Base-by-base conservation (phyloP, 1,284 basidiomycete species). In the Leccinum variabile region DNA sequence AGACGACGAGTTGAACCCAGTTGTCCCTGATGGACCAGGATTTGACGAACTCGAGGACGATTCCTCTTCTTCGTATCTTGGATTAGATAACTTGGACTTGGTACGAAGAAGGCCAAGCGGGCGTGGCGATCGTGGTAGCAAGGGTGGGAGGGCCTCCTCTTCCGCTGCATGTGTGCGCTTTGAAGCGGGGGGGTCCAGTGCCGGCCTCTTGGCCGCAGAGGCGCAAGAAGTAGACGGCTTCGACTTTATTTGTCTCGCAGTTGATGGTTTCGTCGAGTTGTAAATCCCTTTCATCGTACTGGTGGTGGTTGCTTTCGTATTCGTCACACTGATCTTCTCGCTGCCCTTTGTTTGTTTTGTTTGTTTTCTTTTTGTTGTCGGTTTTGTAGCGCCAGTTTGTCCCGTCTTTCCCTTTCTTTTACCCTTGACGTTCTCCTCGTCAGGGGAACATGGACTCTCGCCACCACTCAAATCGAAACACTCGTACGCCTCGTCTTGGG, bases 401-500 rank as follows among this genome's bases (percentile, higher is more conserved):
- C 32, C 7, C 3, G 10, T 39, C 54, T 49, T 60, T 14, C 35
- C 44, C 30, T 25, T 74, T 22, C 60, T 57, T 54, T 57, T 68
- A 2, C 33, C 56, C 25, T 59, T 67, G 10, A 35, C 25, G 1
- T 35, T 35, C 2, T 62, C 63, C 35, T 33, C 65, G 32, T 72
- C 65, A 55, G 70, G 67, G 2, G 69, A 67, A 58, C 65, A 70
- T 3, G 59, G 59, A 60, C 72, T 67, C 56, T 69, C 72, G 3
- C 63, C 69, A 52, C 65, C 67, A 57, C 69, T 74, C 59, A 76
- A 32, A 57, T 73, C 63, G 32, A 73, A 57, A 35, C 41, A 65
- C 56, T 76, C 74, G 30, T 76, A 73, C 14, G 60, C 73, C 13
- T 72, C 73, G n/a, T 75, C 64, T 60, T 75, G 73, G 4, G 64